Evolutionary conservation across 208 protist genomes (phyloP), one percentile per base, ranked within the genome.

Genomic region (Trypanosoma scelopori): DNA sequence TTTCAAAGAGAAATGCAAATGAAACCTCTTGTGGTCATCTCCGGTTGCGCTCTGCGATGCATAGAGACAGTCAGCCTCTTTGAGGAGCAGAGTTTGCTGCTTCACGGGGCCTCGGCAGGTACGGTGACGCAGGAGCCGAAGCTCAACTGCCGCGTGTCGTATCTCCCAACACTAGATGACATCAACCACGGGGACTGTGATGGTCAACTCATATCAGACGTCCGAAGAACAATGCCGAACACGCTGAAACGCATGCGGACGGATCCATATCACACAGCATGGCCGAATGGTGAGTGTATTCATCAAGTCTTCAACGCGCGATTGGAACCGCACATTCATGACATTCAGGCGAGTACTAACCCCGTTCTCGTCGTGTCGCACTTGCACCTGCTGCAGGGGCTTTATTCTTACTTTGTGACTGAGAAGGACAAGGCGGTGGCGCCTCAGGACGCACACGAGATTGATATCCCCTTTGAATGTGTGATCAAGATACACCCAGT

Each of bases 361-460:
- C 85, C 86, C 0, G 80, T 95, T 56, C 78, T 95, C 9, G 87
- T 95, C 0, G 79, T 87, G 41, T 93, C 90, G 5, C 90, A 95
- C 73, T 57, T 90, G 45, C 74, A 78, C 23, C 71, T 95, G 16
- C 69, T 95, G 30, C 90, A 95, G 58, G 90, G 90, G 0, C 76
- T 95, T 20, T 90, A 91, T 63, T 88, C 90, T 4, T 95, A 89
- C 71, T 95, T 93, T 72, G 85, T 91, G n/a, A 87, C 86, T 16
- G 78, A 89, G 11, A 82, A 83, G 51, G 82, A 79, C 47, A 79
- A 71, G 16, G 65, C 80, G 9, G 80, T 93, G 1, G 81, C 82
- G 0, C 90, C 90, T 25, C 87, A 95, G 59, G 71, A 91, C 60
- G 87, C 90, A 3, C 85, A 89, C 59, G 53, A 85, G 47, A 92